Conservation (phyloP, 495 filamentous ascomycete genomes). For the Lasiosphaeria hispida region DNA sequence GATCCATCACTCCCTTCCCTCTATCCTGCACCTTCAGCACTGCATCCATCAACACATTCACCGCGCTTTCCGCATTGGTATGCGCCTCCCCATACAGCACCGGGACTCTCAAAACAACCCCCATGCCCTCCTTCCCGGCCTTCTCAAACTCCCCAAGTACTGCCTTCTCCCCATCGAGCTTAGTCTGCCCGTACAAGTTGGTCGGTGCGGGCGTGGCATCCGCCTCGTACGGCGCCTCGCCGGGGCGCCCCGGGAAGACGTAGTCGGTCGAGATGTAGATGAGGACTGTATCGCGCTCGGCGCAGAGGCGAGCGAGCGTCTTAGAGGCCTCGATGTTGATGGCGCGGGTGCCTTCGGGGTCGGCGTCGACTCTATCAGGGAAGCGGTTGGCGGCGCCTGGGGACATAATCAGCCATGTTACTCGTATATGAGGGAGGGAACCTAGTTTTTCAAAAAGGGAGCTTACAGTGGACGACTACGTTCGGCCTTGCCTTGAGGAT, state of each 20-base stretch:
- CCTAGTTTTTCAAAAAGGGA: too few species aligned
- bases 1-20: slow-evolving; percentile 74
- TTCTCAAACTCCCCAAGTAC: slow-evolving; percentile 59
- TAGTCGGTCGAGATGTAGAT: slow-evolving; percentile 97
- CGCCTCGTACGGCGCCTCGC: slow-evolving; percentile 81
- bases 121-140: slow-evolving; percentile 50
- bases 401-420: not conserved
- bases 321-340: slow-evolving; percentile 74
- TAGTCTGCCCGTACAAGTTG: slow-evolving; percentile 86
- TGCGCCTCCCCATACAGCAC: slow-evolving; percentile 75
- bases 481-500: slow-evolving; percentile 58
- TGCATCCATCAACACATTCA: slow-evolving; percentile 75
- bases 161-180: slow-evolving; percentile 77
- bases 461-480: slow-evolving; percentile 80
- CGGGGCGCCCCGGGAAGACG: slow-evolving; percentile 77
- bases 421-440: too few species aligned
- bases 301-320: slow-evolving; percentile 63
- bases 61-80: slow-evolving; percentile 69
- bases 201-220: slow-evolving; percentile 64
- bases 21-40: slow-evolving; percentile 65
- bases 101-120: slow-evolving; percentile 78
- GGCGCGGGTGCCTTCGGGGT: slow-evolving; percentile 70
- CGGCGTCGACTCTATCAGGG: slow-evolving; percentile 77
- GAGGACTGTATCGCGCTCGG: slow-evolving; percentile 61
- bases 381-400: slow-evolving; percentile 80